Conservation (phyloP, 2,329 filamentous ascomycete species). For the Xylariaceae sp. region DNA sequence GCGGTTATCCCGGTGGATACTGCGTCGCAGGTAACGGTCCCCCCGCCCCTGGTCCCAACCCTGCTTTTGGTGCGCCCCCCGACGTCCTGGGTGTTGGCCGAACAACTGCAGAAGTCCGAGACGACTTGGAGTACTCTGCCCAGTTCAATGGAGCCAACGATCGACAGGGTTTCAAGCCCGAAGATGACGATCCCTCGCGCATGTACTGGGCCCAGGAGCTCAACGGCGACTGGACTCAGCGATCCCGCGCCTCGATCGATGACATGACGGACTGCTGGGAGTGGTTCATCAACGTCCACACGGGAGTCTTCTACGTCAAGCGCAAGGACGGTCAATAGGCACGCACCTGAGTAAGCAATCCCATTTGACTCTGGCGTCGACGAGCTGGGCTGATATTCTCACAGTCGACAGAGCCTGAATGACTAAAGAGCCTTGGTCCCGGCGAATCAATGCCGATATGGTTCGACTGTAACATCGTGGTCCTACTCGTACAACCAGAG, state of each 20-base stretch:
- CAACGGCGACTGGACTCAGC: conserved; percentile 52
- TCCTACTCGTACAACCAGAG: too few species aligned
- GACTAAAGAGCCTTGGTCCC: too few species aligned
- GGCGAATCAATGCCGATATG: too few species aligned
- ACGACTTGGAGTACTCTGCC: conserved; percentile 42
- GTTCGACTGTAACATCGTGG: too few species aligned
- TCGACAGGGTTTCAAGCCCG: conserved; percentile 56
- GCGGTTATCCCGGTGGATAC: conserved; percentile 1
- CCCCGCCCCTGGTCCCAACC: conserved; percentile 2
- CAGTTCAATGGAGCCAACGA: conserved; percentile 42
- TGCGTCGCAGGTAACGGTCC: conserved; percentile 7
- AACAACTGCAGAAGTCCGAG: conserved; percentile 39
- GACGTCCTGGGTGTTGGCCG: conserved; percentile 46
- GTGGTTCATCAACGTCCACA: conserved; percentile 50
- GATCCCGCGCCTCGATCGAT: conserved; percentile 54
- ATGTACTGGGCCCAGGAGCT: conserved; percentile 56
- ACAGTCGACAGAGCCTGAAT: too few species aligned
- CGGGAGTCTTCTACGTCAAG: conserved; percentile 54
- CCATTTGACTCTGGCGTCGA: too few species aligned
- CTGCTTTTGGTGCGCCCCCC: conserved; percentile 15
- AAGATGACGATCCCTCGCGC: conserved; percentile 50
- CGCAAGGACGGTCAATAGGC: too few species aligned
- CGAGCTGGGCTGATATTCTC: too few species aligned
- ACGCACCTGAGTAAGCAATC: too few species aligned
- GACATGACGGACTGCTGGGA: conserved; percentile 42